phyloP scores from a whole-genome alignment of 169 alveolate species.

The Plasmodium vinckei region DNA sequence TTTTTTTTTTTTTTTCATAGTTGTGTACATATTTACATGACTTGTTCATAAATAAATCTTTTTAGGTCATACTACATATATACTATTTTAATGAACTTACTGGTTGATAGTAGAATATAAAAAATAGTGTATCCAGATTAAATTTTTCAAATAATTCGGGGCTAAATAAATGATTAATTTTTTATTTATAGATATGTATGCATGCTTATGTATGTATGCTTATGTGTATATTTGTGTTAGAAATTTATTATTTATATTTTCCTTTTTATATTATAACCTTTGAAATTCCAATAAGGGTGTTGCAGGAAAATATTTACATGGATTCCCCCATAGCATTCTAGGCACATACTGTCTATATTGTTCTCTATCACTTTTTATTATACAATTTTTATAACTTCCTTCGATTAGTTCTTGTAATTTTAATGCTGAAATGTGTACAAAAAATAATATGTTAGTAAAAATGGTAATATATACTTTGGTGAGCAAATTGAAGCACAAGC shows the following conservation, averaged over 20 bases:
- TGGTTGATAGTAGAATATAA: slow-evolving; percentile 80
- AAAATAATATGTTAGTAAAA: not conserved
- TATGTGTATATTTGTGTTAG: not conserved
- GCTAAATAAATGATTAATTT: slow-evolving; percentile 5
- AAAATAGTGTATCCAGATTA: slow-evolving; percentile 81
- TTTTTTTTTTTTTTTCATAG: not conserved
- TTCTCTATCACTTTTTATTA: slow-evolving; percentile 69
- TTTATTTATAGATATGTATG: not conserved
- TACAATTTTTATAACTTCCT: slow-evolving; percentile 61
- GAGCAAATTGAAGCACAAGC: not conserved
- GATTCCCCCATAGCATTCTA: slow-evolving; percentile 63
- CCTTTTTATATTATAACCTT: slow-evolving; percentile 19
- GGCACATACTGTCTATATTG: slow-evolving; percentile 61
- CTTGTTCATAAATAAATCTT: not conserved
- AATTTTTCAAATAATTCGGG: slow-evolving; percentile 71
- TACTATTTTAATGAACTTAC: slow-evolving; percentile 28
- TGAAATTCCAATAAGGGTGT: slow-evolving; percentile 61
- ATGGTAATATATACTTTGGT: not conserved
- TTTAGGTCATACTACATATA: not conserved
- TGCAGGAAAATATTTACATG: slow-evolving; percentile 56
- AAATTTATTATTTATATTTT: not conserved
- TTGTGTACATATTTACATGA: slow-evolving; percentile 2
- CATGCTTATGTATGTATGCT: not conserved
- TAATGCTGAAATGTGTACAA: slow-evolving; percentile 11
- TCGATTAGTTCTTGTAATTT: slow-evolving; percentile 61